These are phyloP conservation scores for Anthoceros angustus DNA, from an alignment of 225 moss, liverwort and hornwort species.

Conservation along the genomic window DNA sequence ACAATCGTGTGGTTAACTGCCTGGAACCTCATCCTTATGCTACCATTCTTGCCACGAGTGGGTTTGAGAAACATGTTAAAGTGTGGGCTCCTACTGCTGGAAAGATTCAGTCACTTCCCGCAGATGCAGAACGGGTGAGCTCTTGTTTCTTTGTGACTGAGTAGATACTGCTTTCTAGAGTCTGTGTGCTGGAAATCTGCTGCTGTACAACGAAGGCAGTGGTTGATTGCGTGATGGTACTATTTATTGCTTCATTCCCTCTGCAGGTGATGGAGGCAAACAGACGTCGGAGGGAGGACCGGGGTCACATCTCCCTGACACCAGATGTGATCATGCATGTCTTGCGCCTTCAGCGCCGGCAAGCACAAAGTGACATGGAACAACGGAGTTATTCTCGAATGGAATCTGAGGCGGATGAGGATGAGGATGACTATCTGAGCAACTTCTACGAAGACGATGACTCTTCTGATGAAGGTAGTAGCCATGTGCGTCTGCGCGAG, in stretches of 20 bases:
- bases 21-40: slow-evolving; percentile 73
- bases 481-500: slow-evolving; percentile 48
- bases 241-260: not conserved
- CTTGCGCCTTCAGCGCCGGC: slow-evolving; percentile 47
- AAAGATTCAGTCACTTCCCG: slow-evolving; percentile 34
- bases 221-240: not conserved
- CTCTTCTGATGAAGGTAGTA: slow-evolving; percentile 50
- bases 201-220: no score
- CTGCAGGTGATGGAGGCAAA: slow-evolving; percentile 65
- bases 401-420: slow-evolving; percentile 26
- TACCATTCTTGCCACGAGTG: slow-evolving; percentile 73
- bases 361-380: slow-evolving; percentile 33
- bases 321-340: slow-evolving; percentile 55
- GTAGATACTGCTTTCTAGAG: not conserved
- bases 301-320: slow-evolving; percentile 25
- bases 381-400: slow-evolving; percentile 17
- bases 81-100: slow-evolving; percentile 72
- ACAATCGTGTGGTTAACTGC: slow-evolving; percentile 67
- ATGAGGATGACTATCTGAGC: slow-evolving; percentile 13
- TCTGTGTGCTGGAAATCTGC: no score
- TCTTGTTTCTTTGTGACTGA: not conserved
- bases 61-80: slow-evolving; percentile 63
- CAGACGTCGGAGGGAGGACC: slow-evolving; percentile 41
- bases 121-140: slow-evolving; percentile 47
- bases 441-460: slow-evolving; percentile 47